Evolutionary conservation across 176 grass and related monocot species (phyloP), one percentile per base, ranked within the genome.

Genomic region (Thinopyrum elongatum): DNA sequence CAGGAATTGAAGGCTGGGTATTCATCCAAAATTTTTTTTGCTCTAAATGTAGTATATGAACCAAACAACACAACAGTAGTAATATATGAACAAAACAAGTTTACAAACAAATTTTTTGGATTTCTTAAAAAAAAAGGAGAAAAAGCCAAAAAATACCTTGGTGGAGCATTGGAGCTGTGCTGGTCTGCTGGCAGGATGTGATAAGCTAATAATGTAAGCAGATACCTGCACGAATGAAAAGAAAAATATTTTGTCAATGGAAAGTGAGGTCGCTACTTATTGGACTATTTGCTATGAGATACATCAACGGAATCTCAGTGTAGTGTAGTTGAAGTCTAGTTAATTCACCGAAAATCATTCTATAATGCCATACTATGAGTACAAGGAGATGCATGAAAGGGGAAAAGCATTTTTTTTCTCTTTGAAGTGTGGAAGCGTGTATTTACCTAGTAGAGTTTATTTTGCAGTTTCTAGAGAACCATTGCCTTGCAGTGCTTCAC

Each of bases 401-500:
- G 21, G 6, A 63, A 64, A 64, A 79, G 7, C n/a, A 41, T 41
- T 7, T 80, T 80, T n/a, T n/a, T 2, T 77, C 30, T 11, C 10
- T 19, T n/a, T n/a, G n/a, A n/a, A 63, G 11, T 41, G n/a, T 11
- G 57, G 31, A 42, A 79, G 57, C 34, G 28, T 38, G 35, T 81
- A 74, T 21, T 51, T 88, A 83, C 86, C 72, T 16, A 63, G 65
- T 41, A 63, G 25, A 88, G 1, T 46, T 78, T 55, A 88, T 19
- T 78, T 78, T 35, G 49, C 39, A 46, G 86, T 83, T 79, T 80
- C 25, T 70, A 83, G 27, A 91, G 86, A 82, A 82, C 26, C 49
- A n/a, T 87, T 89, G 3, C n/a, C 11, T 8, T 71, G 76, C 68
- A 79, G 55, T 62, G 76, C 86, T 61, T 95, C 88, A 82, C 86